Evolutionary conservation across 805 yeast genomes (phyloP), one percentile per base, ranked within the genome.

Genomic region (Candida glaebosa): DNA sequence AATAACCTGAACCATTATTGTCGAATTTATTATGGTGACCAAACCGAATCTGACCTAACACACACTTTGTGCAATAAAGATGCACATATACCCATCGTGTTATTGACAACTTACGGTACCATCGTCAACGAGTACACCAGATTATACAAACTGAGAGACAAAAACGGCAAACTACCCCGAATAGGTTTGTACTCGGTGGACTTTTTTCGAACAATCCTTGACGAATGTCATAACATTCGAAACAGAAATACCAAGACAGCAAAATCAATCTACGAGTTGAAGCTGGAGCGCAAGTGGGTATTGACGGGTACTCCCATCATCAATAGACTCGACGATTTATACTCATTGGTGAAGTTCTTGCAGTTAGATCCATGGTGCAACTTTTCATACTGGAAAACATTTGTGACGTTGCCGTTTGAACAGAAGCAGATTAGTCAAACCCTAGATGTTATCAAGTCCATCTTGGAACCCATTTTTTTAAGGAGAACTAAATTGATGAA

Each of bases 241-340:
- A 90, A 89, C 58, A 71, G 90, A 52, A 66, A 75, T 35, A 81
- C 96, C 1, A 82, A 82, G 44, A 83, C 96, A 0, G 81, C 96
- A 0, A 82, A 81, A 48, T 84, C 97, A 0, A 74, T 89, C 5
- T 79, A 77, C 60, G 84, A 77, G 17, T 55, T 90, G n/a, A 53
- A 63, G 7, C 79, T 87, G 51, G 67, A 71, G 15, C 69, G 93
- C 37, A 79, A 79, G 45, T 90, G 98, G 98, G 71, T 84, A 3
- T 67, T 91, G 36, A 88, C 97, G 0, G 98, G 98, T 5, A 90
- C 98, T 0, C 97, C 98, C 0, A 86, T 90, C 20, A 84, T 89
- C 31, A 90, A 90, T 59, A 67, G 90, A 47, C 67, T 91, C 7
- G 97, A 91, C 58, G 98, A 91, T 58, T 63, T 91, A 36, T 90